phyloP scores from a whole-genome alignment of 2,329 filamentous ascomycete genomes.

The Aspergillus chevalieri region DNA sequence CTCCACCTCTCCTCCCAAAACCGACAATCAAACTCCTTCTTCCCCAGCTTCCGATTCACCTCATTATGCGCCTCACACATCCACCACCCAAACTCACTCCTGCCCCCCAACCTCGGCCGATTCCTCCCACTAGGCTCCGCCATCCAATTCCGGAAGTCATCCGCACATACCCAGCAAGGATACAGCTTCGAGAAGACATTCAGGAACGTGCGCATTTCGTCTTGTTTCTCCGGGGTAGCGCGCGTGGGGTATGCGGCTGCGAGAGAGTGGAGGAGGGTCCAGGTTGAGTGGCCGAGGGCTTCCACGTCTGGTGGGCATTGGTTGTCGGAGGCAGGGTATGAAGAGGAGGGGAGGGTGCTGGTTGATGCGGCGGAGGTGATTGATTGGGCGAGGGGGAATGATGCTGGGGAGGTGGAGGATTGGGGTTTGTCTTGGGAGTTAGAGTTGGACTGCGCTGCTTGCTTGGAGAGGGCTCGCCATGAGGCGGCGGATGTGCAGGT shows the following conservation, averaged over 20 bases:
- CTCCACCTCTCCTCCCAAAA: conserved; percentile 93
- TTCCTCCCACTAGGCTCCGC: conserved; percentile 51
- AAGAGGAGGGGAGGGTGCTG: conserved; percentile 26
- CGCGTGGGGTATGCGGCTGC: conserved; percentile 74
- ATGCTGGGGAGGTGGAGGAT: conserved; percentile 15
- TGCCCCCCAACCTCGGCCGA: conserved; percentile 53
- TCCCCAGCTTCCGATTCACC: conserved; percentile 69
- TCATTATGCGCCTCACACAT: conserved; percentile 49
- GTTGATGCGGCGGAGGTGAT: conserved; percentile 16
- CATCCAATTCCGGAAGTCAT: conserved; percentile 84
- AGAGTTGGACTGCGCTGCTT: conserved; percentile 20
- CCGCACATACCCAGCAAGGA: conserved; percentile 91
- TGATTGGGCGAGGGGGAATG: conserved; percentile 23
- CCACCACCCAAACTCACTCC: conserved; percentile 44
- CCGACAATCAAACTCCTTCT: conserved; percentile 81
- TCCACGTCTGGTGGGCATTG: conserved; percentile 93
- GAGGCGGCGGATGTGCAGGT: conserved; percentile 44
- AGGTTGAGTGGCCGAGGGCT: conserved; percentile 74
- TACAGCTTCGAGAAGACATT: conserved; percentile 77
- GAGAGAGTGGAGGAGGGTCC: conserved; percentile 90
- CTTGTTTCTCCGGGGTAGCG: conserved; percentile 64
- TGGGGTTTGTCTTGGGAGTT: conserved; percentile 28
- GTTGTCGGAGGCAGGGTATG: conserved; percentile 38
- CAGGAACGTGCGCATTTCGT: conserved; percentile 72
- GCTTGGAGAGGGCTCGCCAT: conserved; percentile 41